Conservation (phyloP, 805 yeast genomes). For the Candida alai region DNA sequence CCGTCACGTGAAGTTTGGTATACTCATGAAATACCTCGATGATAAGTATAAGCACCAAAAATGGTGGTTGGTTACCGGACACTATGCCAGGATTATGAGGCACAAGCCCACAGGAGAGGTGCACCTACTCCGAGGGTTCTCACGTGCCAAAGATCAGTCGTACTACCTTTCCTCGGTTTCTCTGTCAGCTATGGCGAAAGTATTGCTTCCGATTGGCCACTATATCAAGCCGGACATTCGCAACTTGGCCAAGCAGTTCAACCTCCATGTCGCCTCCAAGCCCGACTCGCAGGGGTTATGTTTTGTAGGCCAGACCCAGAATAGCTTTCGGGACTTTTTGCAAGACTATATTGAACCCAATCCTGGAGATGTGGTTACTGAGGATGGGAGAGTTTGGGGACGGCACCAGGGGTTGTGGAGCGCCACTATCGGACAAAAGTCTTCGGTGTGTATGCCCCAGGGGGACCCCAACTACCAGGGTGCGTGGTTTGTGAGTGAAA, state of each 20-base stretch:
- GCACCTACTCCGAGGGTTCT: slow-evolving; percentile 56
- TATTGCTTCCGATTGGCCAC: slow-evolving; percentile 81
- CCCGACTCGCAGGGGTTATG: slow-evolving; percentile 95
- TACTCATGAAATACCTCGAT: slow-evolving; percentile 54
- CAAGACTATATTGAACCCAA: slow-evolving; percentile 66
- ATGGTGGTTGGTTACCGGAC: slow-evolving; percentile 93
- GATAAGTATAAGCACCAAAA: slow-evolving; percentile 23
- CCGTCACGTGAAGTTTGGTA: slow-evolving; percentile 81
- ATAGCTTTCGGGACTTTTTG: slow-evolving; percentile 67
- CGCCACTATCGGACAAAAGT: slow-evolving; percentile 89
- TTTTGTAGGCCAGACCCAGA: slow-evolving; percentile 67
- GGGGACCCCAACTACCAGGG: slow-evolving; percentile 74
- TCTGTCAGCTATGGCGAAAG: slow-evolving; percentile 35
- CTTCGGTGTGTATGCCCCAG: slow-evolving; percentile 83
- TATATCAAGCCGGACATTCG: slow-evolving; percentile 72
- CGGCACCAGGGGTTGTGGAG: slow-evolving; percentile 86
- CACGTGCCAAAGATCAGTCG: slow-evolving; percentile 78
- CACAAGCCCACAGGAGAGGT: slow-evolving; percentile 24
- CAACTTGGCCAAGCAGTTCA: slow-evolving; percentile 49
- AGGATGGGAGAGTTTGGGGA: slow-evolving; percentile 75
- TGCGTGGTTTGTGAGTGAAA: slow-evolving; percentile 81
- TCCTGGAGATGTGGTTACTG: slow-evolving; percentile 79
- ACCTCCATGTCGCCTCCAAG: slow-evolving; percentile 64
- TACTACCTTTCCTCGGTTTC: slow-evolving; percentile 78
- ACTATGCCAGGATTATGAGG: slow-evolving; percentile 57